These are phyloP conservation scores for Malus hybrid DNA, from an alignment of 331 rosid species.

Conservation along the genomic window DNA sequence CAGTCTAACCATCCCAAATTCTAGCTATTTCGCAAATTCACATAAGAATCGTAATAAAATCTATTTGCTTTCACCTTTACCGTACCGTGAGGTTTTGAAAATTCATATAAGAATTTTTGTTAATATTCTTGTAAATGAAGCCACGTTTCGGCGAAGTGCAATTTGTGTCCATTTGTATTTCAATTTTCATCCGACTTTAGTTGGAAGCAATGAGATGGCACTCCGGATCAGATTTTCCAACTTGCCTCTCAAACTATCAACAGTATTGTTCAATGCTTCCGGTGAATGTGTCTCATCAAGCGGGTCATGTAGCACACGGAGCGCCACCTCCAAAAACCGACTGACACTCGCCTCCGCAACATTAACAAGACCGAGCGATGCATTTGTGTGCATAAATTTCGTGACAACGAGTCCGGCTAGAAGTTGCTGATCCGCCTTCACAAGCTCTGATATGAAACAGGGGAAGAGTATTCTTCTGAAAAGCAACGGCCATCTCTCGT, in stretches of 20 bases:
- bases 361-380: constrained; percentile 61
- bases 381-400: constrained; percentile 68
- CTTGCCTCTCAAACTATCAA: constrained; percentile 43
- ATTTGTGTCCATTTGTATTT: too few relatives aligned
- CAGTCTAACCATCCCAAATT: too few relatives aligned
- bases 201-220: constrained; percentile 39
- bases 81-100: too few relatives aligned
- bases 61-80: too few relatives aligned
- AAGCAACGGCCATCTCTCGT: constrained; percentile 24
- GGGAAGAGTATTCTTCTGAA: constrained; percentile 63
- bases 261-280: constrained; percentile 46
- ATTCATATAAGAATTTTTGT: too few relatives aligned
- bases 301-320: constrained; percentile 30
- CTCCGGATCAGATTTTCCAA: constrained; percentile 44
- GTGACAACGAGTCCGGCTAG: constrained; percentile 77
- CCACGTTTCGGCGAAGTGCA: too few relatives aligned
- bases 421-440: constrained; percentile 80
- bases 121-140: too few relatives aligned
- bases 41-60: too few relatives aligned
- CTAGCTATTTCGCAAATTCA: too few relatives aligned
- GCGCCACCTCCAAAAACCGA: constrained; percentile 68
- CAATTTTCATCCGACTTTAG: constrained; percentile 21
- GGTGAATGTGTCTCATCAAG: constrained; percentile 26
- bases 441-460: constrained; percentile 64
- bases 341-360: constrained; percentile 60